Base-by-base conservation (phyloP, 2,329 filamentous ascomycete genomes). In the Aspergillus pseudoglaucus region DNA sequence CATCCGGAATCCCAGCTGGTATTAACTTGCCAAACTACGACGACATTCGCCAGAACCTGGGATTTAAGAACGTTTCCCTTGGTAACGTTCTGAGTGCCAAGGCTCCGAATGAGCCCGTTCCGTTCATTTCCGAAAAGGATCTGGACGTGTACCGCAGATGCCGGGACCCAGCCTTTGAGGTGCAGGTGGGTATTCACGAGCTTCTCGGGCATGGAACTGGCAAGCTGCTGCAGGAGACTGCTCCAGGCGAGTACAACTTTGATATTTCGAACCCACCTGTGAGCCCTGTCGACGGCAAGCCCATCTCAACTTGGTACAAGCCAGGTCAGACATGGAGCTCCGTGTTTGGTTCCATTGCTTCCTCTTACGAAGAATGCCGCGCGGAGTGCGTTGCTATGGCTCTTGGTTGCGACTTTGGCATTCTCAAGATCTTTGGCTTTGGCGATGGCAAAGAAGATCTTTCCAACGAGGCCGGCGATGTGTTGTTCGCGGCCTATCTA, bases 331-430 rank as follows among this genome's bases (percentile, higher is more conserved):
- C 91, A 0, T 97, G 90, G 90, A 87, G 88, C 47, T 89, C 85
- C 4, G 88, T 95, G 0, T 97, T 97, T 62, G 90, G 90, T 22
- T 82, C 87, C 51, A 82, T 94, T 54, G 89, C 90, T 33, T 88
- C 86, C 3, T 88, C 85, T 14, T 96, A 95, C 62, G 91, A 97
- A 70, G 91, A 97, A 69, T 97, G 91, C 67, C 84, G 91, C 47
- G 91, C 91, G 4, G 91, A 97, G 67, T 87, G 90, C 59, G 90
- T 96, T 9, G 91, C 90, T 45, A 95, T 96, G 90, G 84, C 83
- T 38, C 76, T 97, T 4, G 82, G 84, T 62, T 95, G 90, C 69
- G 90, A 96, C 61, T 95, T 95, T 63, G 78, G 82, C 9, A 88
- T 94, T 44, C 78, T 97, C 17, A 80, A 90, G 65, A 91, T 96